phyloP scores from a whole-genome alignment of 441 rosid genomes.

The Adansonia madagascariensis region DNA sequence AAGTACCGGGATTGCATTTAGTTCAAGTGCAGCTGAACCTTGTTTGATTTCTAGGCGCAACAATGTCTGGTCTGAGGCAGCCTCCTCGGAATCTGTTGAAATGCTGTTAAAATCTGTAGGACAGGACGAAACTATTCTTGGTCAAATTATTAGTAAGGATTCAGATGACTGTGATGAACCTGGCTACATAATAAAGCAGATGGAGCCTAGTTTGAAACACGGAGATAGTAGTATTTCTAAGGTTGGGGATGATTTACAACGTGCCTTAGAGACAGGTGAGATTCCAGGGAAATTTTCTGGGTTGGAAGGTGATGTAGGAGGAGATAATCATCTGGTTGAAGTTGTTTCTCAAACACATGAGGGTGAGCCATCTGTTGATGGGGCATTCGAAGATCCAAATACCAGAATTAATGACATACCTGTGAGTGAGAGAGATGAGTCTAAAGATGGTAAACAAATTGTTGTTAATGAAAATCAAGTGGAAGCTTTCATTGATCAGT shows the following conservation, averaged over 20 bases:
- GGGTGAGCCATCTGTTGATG: conserved; percentile 44
- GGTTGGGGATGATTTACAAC: conserved; percentile 45
- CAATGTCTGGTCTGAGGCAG: conserved; percentile 99
- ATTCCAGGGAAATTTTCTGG: conserved; percentile 42
- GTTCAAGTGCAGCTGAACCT: conserved; percentile 78
- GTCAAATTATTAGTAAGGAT: conserved; percentile 48
- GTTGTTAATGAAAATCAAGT: conserved; percentile 37
- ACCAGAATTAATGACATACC: conserved; percentile 38
- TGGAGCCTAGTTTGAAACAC: conserved; percentile 69
- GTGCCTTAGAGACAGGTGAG: conserved; percentile 42
- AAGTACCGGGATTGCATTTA: conserved; percentile 74
- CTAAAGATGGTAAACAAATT: conserved; percentile 32
- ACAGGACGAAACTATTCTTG: conserved; percentile 72
- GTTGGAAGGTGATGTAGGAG: conserved; percentile 41
- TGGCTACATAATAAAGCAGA: conserved; percentile 66
- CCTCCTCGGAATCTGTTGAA: conserved; percentile 98
- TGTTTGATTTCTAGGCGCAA: conserved; percentile 77
- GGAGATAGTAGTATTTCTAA: conserved; percentile 39
- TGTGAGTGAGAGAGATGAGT: conserved; percentile 32
- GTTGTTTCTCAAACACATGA: conserved; percentile 41
- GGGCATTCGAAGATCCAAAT: conserved; percentile 41
- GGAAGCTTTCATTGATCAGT: conserved; percentile 35
- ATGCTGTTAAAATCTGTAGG: conserved; percentile 98
- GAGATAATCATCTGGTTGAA: conserved; percentile 47
- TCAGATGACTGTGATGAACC: conserved; percentile 77